phyloP scores from a whole-genome alignment of 108 stramenopile genomes.

The Cyclotella cryptica region DNA sequence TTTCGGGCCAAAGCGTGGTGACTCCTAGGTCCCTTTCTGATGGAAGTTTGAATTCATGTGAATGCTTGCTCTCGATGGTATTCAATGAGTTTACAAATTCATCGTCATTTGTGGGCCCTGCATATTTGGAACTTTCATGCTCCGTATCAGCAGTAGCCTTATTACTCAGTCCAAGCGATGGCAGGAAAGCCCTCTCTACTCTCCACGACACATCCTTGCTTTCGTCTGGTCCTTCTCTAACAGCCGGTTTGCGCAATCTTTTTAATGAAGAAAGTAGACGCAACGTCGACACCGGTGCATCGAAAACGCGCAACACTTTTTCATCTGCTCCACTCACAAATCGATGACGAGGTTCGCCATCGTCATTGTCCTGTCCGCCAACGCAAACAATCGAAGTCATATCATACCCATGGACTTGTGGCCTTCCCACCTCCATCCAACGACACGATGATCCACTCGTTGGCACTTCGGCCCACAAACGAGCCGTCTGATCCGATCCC shows the following conservation, averaged over 20 bases:
- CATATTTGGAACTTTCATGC: constrained; percentile 41
- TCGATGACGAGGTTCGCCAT: constrained; percentile 62
- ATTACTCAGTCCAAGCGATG: constrained; percentile 88
- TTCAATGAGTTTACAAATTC: constrained; percentile 25
- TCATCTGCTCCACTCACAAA: constrained; percentile 90
- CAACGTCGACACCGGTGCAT: constrained; percentile 75
- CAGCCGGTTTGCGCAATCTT: constrained; percentile 18
- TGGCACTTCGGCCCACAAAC: constrained; percentile 76
- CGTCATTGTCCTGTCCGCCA: constrained; percentile 24
- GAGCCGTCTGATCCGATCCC: constrained; percentile 85
- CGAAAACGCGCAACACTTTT: constrained; percentile 87
- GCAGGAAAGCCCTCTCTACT: constrained; percentile 87
- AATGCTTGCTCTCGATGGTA: constrained; percentile 12
- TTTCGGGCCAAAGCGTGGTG: constrained; percentile 86
- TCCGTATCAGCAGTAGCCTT: constrained; percentile 71
- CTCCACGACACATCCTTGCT: constrained; percentile 48
- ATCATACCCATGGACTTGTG: constrained; percentile 91
- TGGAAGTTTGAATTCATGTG: constrained; percentile 57
- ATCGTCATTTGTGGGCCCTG: constrained; percentile 36
- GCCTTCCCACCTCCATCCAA: constrained; percentile 86
- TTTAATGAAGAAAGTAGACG: constrained; percentile 54
- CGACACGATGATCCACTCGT: constrained; percentile 20
- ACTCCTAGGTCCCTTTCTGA: constrained; percentile 86
- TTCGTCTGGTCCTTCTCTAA: constrained; percentile 2
- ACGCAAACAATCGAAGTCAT: constrained; percentile 77